Base-by-base conservation (phyloP, 164 flowering plant genomes). In the Malania oleifera region DNA sequence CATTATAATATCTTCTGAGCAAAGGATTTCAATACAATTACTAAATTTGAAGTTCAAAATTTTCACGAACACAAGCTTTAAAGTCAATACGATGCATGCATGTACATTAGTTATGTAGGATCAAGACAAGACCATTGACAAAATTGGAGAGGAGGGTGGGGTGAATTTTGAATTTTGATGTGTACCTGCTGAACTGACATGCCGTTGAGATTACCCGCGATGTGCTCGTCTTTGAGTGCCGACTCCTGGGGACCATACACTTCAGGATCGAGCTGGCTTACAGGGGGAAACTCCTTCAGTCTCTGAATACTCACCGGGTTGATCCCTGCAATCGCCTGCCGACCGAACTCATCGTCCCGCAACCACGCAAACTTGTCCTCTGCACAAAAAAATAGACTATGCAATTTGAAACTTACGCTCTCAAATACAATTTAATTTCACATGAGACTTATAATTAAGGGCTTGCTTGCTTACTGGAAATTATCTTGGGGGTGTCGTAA, bases 331-430 rank as follows among this genome's bases (percentile, higher is more conserved):
- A 91, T 10, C 12, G 85, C 75, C 69, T 95, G 95, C 1, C 99
- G 78, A 5, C 86, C 97, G 54, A 91, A 91, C 72, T 95, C 99
- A 45, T 95, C 95, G 49, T 95, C 99, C 57, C 99, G 65, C 64
- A 87, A 35, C 99, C 99, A 95, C 7, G 99, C 91, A 61, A 75
- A 83, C 57, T 78, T 88, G 73, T 95, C 99, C 80, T 69, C 98
- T 93, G 83, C 71, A 70, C 24, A 18, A 14, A 46, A 39, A 1
- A 9, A 39, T 3, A 39, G 14, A 10, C 15, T 4, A 4, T 13
- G 13, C 14, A 17, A 10, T 7, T 39, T 10, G 43, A 3, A 39
- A 39, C 2, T 8, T 43, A 22, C 18, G 4, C 11, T 34, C 11
- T 34, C 11, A 0, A 34, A 34, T 34, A 34, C 38, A 34, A 34